Evolutionary conservation across 257 asterid species (phyloP).

Genomic region (Scutellaria barbata): DNA sequence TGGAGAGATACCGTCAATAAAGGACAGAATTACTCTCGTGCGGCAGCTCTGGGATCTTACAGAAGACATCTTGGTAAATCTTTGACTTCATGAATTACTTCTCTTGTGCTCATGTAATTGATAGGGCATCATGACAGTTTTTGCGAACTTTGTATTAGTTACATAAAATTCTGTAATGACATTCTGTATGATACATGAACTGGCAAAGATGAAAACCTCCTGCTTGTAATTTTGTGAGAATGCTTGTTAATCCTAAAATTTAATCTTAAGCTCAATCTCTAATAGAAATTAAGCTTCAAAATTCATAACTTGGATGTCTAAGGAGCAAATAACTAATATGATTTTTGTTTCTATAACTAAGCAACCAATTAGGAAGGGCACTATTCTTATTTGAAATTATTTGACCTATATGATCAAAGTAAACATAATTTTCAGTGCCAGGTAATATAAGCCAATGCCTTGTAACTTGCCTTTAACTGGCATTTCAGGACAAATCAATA

Average conservation of each 20-base stretch:
- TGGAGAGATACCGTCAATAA: slow-evolving; percentile 90
- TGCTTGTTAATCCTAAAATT: neutral
- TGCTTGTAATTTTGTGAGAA: neutral
- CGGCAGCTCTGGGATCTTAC: slow-evolving; percentile 98
- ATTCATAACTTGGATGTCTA: too few species aligned
- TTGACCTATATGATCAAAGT: neutral
- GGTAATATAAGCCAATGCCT: neutral
- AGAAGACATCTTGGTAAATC: slow-evolving; percentile 77
- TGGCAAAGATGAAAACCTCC: neutral
- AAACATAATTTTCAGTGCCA: neutral
- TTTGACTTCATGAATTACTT: slow-evolving; percentile 26
- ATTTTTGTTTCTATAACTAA: too few species aligned
- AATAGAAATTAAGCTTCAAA: too few species aligned
- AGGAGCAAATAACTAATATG: too few species aligned
- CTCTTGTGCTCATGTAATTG: slow-evolving; percentile 19
- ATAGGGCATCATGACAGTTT: slow-evolving; percentile 2
- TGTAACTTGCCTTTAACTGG: neutral
- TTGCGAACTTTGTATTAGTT: slow-evolving; percentile 26
- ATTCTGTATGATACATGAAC: slow-evolving; percentile 7
- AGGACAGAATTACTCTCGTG: slow-evolving; percentile 87
- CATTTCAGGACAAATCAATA: neutral
- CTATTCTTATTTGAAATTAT: neutral
- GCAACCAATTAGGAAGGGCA: neutral
- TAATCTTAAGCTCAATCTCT: too few species aligned
- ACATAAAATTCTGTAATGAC: neutral